These are phyloP conservation scores for Colletotrichum orchidophilum DNA, from an alignment of 2,329 filamentous ascomycete genomes.

Conservation along the genomic window DNA sequence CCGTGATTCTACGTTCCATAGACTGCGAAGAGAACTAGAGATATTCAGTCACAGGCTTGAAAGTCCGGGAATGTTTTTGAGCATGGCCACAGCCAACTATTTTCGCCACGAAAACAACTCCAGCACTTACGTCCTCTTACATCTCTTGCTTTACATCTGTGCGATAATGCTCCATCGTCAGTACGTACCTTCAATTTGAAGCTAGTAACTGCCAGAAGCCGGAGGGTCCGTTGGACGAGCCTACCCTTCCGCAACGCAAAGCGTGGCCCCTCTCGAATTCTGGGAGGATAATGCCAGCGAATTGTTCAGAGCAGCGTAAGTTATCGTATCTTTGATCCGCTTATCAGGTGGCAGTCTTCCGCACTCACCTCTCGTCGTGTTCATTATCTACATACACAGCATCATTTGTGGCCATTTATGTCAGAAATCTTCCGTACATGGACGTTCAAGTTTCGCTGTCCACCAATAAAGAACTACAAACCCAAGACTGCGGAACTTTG, in stretches of 20 bases:
- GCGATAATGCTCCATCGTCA: conserved; percentile 75
- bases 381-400: conserved; percentile 76
- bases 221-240: conserved; percentile 66
- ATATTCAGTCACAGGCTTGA: conserved; percentile 55
- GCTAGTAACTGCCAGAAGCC: conserved; percentile 62
- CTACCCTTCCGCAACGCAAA: conserved; percentile 58
- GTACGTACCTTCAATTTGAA: conserved; percentile 73
- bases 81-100: conserved; percentile 67
- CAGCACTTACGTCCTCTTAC: conserved; percentile 72
- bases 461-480: conserved; percentile 38
- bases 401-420: conserved; percentile 72
- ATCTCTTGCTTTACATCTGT: conserved; percentile 72
- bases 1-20: conserved; percentile 60
- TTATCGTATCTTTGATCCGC: conserved; percentile 72
- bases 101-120: conserved; percentile 72
- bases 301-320: conserved; percentile 69
- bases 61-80: conserved; percentile 44
- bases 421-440: conserved; percentile 74
- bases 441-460: conserved; percentile 65
- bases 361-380: conserved; percentile 73
- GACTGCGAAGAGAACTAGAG: conserved; percentile 60
- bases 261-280: conserved; percentile 60
- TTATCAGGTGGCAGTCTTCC: conserved; percentile 70
- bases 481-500: not conserved
- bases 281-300: conserved; percentile 70